Conservation (phyloP, 495 filamentous ascomycete genomes). For the Bathelium albidoporum region DNA sequence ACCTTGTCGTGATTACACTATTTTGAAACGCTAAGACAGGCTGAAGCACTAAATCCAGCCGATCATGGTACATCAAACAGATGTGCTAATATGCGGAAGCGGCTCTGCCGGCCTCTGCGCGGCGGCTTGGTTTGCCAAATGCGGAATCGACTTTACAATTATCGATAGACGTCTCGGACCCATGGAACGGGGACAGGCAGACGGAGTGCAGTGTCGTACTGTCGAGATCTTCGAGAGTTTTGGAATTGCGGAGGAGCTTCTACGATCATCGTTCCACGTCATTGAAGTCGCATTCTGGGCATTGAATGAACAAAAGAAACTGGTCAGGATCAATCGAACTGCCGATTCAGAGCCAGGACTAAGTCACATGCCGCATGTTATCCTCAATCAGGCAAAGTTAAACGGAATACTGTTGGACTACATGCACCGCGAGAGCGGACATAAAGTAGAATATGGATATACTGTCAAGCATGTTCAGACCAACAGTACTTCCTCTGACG, state of each 20-base stretch:
- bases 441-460: slow-evolving; percentile 6
- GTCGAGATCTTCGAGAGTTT: slow-evolving; percentile 77
- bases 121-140: slow-evolving; percentile 4
- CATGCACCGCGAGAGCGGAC: slow-evolving; percentile 1
- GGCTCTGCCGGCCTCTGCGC: slow-evolving; percentile 8
- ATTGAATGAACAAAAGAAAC: slow-evolving; percentile 28
- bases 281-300: slow-evolving; percentile 44
- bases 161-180: slow-evolving; percentile 52
- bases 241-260: slow-evolving; percentile 56
- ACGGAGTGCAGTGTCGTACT: slow-evolving; percentile 71
- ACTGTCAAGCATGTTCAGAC: slow-evolving; percentile 2
- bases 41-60: background rate
- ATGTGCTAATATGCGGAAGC: slow-evolving; percentile 7
- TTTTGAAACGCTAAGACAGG: background rate
- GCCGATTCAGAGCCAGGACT: slow-evolving; percentile 53
- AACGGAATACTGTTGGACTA: slow-evolving; percentile 8
- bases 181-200: slow-evolving; percentile 62
- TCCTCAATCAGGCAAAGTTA: slow-evolving; percentile 61
- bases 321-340: slow-evolving; percentile 43
- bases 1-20: background rate
- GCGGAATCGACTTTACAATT: slow-evolving; percentile 27
- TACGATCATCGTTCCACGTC: slow-evolving; percentile 63
- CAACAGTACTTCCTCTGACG: background rate
- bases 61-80: slow-evolving; percentile 5
- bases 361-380: slow-evolving; percentile 62